phyloP scores from a whole-genome alignment of 176 grass and related monocot species.

The Dactylis glomerata region DNA sequence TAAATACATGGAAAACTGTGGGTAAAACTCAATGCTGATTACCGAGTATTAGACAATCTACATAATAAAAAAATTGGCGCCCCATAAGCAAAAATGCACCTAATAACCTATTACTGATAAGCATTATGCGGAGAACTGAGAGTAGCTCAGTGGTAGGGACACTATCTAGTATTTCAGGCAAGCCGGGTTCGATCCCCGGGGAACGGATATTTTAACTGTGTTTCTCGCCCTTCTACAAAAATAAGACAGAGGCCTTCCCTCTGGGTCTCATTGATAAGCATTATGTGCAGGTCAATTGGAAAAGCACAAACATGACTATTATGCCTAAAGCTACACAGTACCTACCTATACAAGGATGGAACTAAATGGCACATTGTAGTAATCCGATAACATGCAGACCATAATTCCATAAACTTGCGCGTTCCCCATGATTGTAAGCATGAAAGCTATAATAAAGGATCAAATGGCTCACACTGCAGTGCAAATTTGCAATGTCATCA shows the following conservation, averaged over 20 bases:
- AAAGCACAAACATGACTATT: background rate
- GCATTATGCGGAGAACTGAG: too few species aligned
- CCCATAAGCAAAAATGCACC: background rate
- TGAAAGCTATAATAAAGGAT: background rate
- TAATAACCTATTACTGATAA: background rate
- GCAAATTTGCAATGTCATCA: background rate
- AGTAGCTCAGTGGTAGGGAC: too few species aligned
- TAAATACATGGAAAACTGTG: background rate
- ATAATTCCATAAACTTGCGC: background rate
- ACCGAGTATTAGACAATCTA: background rate
- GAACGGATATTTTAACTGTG: too few species aligned
- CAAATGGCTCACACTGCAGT: background rate
- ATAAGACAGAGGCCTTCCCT: too few species aligned
- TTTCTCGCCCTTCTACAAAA: too few species aligned
- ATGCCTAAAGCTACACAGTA: background rate
- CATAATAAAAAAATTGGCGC: background rate
- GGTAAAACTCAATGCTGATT: background rate
- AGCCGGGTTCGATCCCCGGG: too few species aligned
- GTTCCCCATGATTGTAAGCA: slow-evolving; percentile 19
- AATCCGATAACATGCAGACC: background rate
- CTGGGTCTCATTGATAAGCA: too few species aligned
- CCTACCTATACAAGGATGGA: background rate
- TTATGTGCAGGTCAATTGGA: background rate
- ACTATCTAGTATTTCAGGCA: too few species aligned
- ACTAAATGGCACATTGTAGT: background rate